Conservation (phyloP, 1,284 basidiomycete species). For the Irpex lacteus region DNA sequence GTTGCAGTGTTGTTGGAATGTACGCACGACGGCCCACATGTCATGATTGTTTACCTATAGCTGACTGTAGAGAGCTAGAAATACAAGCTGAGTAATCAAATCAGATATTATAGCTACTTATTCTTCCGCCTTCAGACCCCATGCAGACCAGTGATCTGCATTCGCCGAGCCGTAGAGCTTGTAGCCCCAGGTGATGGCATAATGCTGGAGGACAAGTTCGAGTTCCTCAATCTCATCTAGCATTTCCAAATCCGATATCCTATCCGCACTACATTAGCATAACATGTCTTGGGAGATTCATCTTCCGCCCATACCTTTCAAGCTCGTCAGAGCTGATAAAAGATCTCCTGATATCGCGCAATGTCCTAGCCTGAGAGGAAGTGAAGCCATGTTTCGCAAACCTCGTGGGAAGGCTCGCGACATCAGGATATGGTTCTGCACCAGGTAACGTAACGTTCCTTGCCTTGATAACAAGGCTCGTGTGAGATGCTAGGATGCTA, state of each 20-base stretch:
- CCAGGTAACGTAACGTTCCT: conserved; percentile 78
- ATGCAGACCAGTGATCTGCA: background rate
- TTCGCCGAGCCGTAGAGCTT: conserved; percentile 15
- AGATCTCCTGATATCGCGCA: conserved; percentile 64
- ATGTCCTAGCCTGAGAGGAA: conserved; percentile 51
- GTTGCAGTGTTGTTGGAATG: background rate
- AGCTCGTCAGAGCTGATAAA: conserved; percentile 58
- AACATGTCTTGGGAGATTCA: background rate
- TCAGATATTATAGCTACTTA: background rate
- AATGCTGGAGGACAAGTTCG: conserved; percentile 83
- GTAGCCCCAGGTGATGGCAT: conserved; percentile 80
- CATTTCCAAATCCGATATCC: conserved; percentile 76
- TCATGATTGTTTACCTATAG: background rate
- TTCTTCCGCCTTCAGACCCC: conserved; percentile 4
- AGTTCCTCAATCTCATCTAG: conserved; percentile 93
- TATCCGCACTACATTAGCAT: conserved; percentile 27
- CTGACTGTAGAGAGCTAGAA: background rate
- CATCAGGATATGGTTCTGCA: conserved; percentile 56
- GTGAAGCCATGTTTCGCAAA: conserved; percentile 60
- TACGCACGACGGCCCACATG: background rate
- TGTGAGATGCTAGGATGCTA: background rate
- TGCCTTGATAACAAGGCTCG: conserved; percentile 40
- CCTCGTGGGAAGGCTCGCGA: conserved; percentile 58
- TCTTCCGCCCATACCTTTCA: conserved; percentile 48
- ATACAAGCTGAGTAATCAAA: background rate